These are phyloP conservation scores for Emericellopsis atlantica DNA, from an alignment of 2,329 filamentous ascomycete genomes.

Conservation along the genomic window DNA sequence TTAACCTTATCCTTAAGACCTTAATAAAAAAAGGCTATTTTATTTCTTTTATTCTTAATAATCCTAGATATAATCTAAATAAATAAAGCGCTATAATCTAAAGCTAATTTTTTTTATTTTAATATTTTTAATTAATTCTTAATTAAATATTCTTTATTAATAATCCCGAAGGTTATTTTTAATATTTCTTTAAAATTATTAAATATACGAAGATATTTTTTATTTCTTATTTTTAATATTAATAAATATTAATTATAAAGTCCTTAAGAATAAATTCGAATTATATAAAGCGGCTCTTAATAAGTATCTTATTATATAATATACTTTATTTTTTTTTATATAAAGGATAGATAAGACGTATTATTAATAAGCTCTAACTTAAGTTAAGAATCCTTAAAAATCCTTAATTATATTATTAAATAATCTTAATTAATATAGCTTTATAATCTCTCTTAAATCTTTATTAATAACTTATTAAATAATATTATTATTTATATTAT, in stretches of 20 bases:
- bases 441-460: neutral
- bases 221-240: neutral
- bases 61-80: neutral
- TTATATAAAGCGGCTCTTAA: neutral
- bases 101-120: neutral
- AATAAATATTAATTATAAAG: neutral
- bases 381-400: neutral
- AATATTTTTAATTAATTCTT: neutral
- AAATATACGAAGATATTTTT: neutral
- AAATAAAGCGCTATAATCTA: neutral
- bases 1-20: neutral
- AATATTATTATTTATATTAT: neutral
- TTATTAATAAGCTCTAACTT: conserved; percentile 1
- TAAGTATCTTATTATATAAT: conserved; percentile 1
- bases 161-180: neutral
- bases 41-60: neutral
- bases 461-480: neutral
- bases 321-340: neutral
- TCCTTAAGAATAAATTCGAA: neutral
- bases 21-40: neutral
- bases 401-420: neutral
- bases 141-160: neutral
- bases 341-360: neutral
- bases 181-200: neutral
- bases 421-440: neutral